Percentiles rank a stretch among this genome's conserved stretches.
Conservation (phyloP, 371 early-diverging fungal genomes). For the Lichtheimia corymbifera region DNA sequence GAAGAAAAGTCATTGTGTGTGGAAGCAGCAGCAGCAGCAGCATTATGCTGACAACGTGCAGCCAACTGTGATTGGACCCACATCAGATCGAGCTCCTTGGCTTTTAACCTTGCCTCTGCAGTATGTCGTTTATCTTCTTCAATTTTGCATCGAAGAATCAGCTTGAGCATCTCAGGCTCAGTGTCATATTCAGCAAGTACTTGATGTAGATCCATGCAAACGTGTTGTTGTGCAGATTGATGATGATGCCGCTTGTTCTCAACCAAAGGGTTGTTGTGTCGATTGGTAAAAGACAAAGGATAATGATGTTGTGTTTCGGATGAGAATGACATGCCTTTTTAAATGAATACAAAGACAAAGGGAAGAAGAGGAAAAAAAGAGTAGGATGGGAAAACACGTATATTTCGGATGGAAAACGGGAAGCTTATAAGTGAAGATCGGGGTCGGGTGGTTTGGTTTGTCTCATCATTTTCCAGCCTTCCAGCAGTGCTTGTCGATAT, state of each 20-base stretch:
- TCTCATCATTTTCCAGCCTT: neutral
- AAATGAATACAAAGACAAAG: neutral
- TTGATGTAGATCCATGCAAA: conserved; percentile 19
- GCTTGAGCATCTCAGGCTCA: conserved; percentile 55
- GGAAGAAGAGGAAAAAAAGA: neutral
- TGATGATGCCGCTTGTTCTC: neutral
- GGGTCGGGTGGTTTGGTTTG: conserved; percentile 1
- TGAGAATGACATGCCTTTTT: conserved; percentile 3
- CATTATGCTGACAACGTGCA: neutral
- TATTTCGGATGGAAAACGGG: conserved; percentile 2
- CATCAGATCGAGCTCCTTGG: conserved; percentile 49
- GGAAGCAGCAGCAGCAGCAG: neutral
- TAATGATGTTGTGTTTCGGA: neutral
- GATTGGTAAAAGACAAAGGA: no score
- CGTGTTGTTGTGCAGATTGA: neutral
- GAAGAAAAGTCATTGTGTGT: neutral
- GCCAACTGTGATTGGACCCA: neutral
- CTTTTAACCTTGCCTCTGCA: conserved; percentile 57
- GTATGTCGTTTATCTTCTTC: conserved; percentile 63
- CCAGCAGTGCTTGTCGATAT: no score
- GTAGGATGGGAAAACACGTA: neutral
- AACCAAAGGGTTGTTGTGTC: neutral
- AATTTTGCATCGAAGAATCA: conserved; percentile 57
- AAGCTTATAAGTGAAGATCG: neutral
- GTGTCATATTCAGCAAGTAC: conserved; percentile 48